phyloP scores from a whole-genome alignment of 148 eudicot species.

The Pouteria glomerata region DNA sequence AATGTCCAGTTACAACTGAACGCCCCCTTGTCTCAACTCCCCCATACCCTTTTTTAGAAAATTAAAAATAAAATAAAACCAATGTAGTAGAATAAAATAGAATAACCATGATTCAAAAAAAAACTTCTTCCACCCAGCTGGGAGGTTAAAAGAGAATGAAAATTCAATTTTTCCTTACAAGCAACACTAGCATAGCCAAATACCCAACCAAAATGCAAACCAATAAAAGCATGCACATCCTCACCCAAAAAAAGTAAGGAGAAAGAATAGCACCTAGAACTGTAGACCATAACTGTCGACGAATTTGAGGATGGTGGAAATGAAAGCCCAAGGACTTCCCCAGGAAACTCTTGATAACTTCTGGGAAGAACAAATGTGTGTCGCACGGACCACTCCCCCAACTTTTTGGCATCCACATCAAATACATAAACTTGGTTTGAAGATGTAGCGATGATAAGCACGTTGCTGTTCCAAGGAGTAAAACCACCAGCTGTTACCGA shows the following conservation, averaged over 20 bases:
- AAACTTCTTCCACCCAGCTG: no score
- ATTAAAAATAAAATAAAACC: no score
- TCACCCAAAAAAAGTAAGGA: not conserved
- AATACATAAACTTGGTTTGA: constrained; percentile 86
- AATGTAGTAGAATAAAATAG: no score
- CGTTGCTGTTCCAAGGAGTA: constrained; percentile 65
- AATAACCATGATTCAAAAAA: no score
- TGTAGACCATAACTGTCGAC: constrained; percentile 62
- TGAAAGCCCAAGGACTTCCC: constrained; percentile 91
- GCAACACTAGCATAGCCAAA: no score
- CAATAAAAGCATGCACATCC: no score
- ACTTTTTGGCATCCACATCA: constrained; percentile 86
- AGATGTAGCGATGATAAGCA: constrained; percentile 78
- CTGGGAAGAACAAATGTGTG: constrained; percentile 62
- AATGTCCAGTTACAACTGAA: no score
- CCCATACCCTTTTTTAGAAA: no score
- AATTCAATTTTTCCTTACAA: no score
- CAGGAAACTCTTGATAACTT: constrained; percentile 81
- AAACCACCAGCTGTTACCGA: constrained; percentile 91
- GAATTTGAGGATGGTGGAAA: constrained; percentile 69
- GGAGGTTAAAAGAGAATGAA: no score
- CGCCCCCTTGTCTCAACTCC: no score
- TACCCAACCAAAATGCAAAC: no score
- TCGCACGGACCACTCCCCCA: constrained; percentile 72
- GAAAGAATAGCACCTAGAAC: constrained; percentile 54